Conservation (phyloP, 768 basidiomycete species). For the Sporobolomyces phaffii region DNA sequence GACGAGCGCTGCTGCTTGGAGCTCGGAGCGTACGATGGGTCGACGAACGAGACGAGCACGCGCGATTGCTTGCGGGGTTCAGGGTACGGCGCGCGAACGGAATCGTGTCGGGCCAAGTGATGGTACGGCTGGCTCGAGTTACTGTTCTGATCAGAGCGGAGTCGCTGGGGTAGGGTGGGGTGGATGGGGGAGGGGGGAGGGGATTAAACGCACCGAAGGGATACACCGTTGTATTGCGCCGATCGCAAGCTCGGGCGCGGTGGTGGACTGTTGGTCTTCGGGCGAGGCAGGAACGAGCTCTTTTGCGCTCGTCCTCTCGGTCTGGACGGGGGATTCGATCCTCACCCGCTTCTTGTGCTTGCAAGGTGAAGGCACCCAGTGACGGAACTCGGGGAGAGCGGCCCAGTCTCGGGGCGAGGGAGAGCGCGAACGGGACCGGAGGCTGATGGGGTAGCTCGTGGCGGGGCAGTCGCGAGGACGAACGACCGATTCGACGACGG, state of each 20-base stretch:
- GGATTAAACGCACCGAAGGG: background rate
- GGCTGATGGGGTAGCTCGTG: background rate
- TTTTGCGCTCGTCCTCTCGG: background rate
- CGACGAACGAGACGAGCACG: slow-evolving; percentile 20
- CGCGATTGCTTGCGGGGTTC: background rate
- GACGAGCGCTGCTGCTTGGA: no score
- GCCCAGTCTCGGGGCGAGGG: background rate
- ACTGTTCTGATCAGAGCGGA: background rate
- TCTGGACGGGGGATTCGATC: background rate
- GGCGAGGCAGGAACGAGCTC: slow-evolving; percentile 14
- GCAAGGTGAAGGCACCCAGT: no score
- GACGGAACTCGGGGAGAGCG: background rate
- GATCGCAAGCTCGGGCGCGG: background rate
- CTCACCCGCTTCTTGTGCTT: background rate
- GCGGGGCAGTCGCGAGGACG: no score
- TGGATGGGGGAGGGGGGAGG: no score
- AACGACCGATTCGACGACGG: no score
- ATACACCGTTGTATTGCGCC: slow-evolving; percentile 25
- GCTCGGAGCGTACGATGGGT: background rate
- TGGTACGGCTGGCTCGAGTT: slow-evolving; percentile 4
- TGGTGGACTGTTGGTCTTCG: background rate
- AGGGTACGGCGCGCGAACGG: background rate
- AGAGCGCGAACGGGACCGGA: background rate
- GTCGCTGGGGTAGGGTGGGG: no score
- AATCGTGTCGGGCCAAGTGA: background rate